phyloP scores from a whole-genome alignment of 129 eudicot genomes.

The Chrysanthemum seticuspe region DNA sequence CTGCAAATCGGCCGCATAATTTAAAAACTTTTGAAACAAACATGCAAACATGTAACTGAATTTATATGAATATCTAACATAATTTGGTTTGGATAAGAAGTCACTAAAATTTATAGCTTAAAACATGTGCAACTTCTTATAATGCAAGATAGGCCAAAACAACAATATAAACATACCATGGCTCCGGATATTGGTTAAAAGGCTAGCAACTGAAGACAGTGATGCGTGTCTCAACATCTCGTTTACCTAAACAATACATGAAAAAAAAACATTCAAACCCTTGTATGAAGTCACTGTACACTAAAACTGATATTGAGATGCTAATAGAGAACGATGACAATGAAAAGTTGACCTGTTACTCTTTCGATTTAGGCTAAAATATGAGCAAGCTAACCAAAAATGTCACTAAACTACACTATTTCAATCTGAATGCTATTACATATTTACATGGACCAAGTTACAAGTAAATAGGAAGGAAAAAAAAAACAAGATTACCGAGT shows the following conservation, averaged over 20 bases:
- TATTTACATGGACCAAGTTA: background rate
- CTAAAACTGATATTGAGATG: background rate
- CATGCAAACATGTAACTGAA: background rate
- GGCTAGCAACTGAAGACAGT: conserved; percentile 61
- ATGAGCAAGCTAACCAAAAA: background rate
- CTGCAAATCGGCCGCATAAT: conserved; percentile 38
- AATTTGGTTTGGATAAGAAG: background rate
- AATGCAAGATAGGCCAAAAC: background rate
- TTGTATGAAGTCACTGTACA: background rate
- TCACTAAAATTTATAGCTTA: background rate
- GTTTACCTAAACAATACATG: conserved; percentile 50
- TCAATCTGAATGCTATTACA: background rate
- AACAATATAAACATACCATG: conserved; percentile 51
- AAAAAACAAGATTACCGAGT: conserved; percentile 55
- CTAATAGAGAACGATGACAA: background rate
- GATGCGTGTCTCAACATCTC: conserved; percentile 77
- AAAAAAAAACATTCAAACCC: background rate
- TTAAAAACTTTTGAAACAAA: background rate
- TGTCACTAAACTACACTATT: background rate
- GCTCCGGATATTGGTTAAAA: conserved; percentile 78
- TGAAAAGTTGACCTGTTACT: background rate
- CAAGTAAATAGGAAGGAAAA: background rate
- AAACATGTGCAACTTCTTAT: background rate
- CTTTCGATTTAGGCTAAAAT: background rate
- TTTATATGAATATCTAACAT: background rate